phyloP scores from a whole-genome alignment of 345 rosid species.

The Luvunga scandens region DNA sequence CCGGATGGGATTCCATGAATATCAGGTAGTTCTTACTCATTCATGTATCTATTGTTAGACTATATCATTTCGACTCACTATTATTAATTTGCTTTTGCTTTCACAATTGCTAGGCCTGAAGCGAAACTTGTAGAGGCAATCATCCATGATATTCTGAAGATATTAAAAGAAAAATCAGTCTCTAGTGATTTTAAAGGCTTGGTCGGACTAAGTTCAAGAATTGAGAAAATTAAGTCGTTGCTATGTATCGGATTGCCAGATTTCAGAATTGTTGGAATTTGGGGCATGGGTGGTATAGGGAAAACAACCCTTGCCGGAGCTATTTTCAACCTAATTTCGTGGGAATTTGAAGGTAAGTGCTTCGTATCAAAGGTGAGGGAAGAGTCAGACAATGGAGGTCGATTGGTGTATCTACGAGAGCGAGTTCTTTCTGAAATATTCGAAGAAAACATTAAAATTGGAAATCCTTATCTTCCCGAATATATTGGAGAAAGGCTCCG shows the following conservation, averaged over 20 bases:
- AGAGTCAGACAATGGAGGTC: neutral
- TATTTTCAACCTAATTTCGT: neutral
- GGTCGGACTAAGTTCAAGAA: neutral
- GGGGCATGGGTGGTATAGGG: conserved; percentile 11
- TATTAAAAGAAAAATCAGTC: neutral
- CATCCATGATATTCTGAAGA: neutral
- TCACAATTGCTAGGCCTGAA: conserved; percentile 1
- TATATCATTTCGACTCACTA: too few relatives aligned
- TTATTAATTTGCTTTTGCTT: too few relatives aligned
- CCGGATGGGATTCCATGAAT: neutral
- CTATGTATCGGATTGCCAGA: neutral
- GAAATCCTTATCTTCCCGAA: neutral
- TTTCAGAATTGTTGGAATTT: neutral
- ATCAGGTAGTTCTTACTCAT: neutral
- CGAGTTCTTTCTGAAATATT: neutral
- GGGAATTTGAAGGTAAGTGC: neutral
- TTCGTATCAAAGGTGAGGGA: neutral
- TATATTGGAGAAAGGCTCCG: neutral
- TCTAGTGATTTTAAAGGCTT: neutral
- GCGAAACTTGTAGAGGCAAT: neutral
- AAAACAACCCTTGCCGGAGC: conserved; percentile 4
- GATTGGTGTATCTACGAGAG: neutral
- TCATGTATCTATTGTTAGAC: neutral
- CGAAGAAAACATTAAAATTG: neutral
- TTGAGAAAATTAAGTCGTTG: neutral